These are phyloP conservation scores for Verticillium zaregamsianum DNA, from an alignment of 2,329 filamentous ascomycete genomes.

Conservation along the genomic window DNA sequence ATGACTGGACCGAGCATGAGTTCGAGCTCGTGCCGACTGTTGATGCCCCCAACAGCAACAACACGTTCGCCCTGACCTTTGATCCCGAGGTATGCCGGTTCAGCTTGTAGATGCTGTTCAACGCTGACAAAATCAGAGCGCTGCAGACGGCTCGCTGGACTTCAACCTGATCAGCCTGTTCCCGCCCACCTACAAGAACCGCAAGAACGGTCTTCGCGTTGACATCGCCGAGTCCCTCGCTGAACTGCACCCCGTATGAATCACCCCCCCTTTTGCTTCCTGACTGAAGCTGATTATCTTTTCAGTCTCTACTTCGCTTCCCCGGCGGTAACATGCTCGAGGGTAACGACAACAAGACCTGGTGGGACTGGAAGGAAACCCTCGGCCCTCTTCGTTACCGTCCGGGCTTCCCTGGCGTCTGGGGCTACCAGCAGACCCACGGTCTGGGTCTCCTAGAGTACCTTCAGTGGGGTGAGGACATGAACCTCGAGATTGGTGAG, in stretches of 20 bases:
- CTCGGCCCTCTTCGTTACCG: slow-evolving; percentile 50
- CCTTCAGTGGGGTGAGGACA: slow-evolving; percentile 55
- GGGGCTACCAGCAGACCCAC: slow-evolving; percentile 59
- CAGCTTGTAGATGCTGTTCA: not conserved
- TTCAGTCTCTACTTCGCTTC: slow-evolving; percentile 51
- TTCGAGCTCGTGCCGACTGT: slow-evolving; percentile 36
- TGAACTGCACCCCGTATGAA: slow-evolving; percentile 42
- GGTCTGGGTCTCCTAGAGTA: slow-evolving; percentile 61
- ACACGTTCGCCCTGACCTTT: slow-evolving; percentile 52
- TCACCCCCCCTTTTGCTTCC: not conserved
- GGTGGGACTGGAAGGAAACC: slow-evolving; percentile 50
- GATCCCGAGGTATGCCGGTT: slow-evolving; percentile 28
- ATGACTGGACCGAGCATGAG: slow-evolving; percentile 48
- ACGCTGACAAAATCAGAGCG: slow-evolving; percentile 21
- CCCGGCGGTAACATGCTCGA: slow-evolving; percentile 63
- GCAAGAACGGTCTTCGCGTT: slow-evolving; percentile 52
- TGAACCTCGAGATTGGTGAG: slow-evolving; percentile 48
- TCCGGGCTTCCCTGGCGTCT: slow-evolving; percentile 52
- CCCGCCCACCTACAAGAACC: slow-evolving; percentile 54
- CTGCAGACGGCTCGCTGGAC: slow-evolving; percentile 38
- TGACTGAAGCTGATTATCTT: not conserved
- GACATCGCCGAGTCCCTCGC: slow-evolving; percentile 52
- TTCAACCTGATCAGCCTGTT: slow-evolving; percentile 58
- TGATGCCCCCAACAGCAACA: slow-evolving; percentile 50
- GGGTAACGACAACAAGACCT: slow-evolving; percentile 35